Base-by-base conservation (phyloP, 2,329 filamentous ascomycete genomes). In the Xylariaceae sp. region DNA sequence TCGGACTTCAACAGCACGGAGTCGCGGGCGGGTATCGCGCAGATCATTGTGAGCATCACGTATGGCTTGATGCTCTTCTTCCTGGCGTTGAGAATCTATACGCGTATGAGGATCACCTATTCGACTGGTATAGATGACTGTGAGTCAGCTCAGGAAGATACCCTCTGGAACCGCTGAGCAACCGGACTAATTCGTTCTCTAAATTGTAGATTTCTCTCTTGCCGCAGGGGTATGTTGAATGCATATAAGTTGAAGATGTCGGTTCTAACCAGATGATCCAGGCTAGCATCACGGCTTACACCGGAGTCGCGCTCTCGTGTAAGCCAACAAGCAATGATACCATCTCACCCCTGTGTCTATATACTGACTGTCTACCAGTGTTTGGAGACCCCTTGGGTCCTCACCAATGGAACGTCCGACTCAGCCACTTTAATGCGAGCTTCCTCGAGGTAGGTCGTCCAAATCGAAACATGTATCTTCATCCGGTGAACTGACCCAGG, bases 341-440 rank as follows among this genome's bases (percentile, higher is more conserved):
- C 9, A 34, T 11, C 5, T 18, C 15, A 11, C 39, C n/a, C 3
- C n/a, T 30, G 2, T 58, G 18, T 51, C 30, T 3, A n/a, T 1
- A 8, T 60, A 55, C 48, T 61, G 6, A 64, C 45, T 7, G 9
- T n/a, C 15, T 62, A 5, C 11, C 39, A 68, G 66, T 63, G 18
- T 60, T 65, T 9, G 59, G 58, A 11, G 13, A 54, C 15, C 59
- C 62, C 4, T 48, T 67, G 0, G 65, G 65, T 5, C 62, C 53
- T 4, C 66, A 67, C 56, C 64, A 67, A 54, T 67, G 66, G 66
- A 45, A 67, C 35, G 62, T 66, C 3, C 62, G 58, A 48, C 53
- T 64, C 13, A 63, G 59, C 8, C 34, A 59, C 37, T 56, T 63
- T 37, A 51, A 62, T 15, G 51, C 49, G 4, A 58, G 52, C 9